Conservation (phyloP, 176 grass and related monocot species). For the Eragrostis nindensis region DNA sequence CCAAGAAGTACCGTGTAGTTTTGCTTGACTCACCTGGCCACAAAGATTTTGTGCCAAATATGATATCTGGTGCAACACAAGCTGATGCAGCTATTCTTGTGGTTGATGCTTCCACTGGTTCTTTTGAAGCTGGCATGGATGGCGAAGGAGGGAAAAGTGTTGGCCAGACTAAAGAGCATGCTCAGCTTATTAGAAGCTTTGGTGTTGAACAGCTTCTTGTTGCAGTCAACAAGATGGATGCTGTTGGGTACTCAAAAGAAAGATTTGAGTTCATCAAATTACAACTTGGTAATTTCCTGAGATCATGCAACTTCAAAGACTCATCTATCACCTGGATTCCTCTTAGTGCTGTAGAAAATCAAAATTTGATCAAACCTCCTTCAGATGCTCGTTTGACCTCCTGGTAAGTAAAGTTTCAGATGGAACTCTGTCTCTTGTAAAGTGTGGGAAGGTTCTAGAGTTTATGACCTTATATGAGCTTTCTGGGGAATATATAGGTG, state of each 20-base stretch:
- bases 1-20: conserved; percentile 85
- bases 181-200: conserved; percentile 91
- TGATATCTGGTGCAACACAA: conserved; percentile 98
- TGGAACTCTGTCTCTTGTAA: background rate
- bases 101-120: conserved; percentile 86
- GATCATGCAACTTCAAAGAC: conserved; percentile 81
- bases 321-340: conserved; percentile 85
- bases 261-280: conserved; percentile 87
- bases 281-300: conserved; percentile 76
- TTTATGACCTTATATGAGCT: background rate
- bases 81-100: conserved; percentile 98
- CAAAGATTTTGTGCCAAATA: conserved; percentile 98
- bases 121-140: conserved; percentile 97
- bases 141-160: conserved; percentile 71
- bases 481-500: background rate
- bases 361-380: conserved; percentile 77
- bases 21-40: conserved; percentile 94
- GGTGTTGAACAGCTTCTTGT: conserved; percentile 95
- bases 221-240: conserved; percentile 97
- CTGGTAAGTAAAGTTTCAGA: conserved; percentile 63
- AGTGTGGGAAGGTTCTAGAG: background rate
- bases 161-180: conserved; percentile 98
- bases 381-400: conserved; percentile 68
- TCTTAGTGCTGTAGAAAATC: conserved; percentile 84
- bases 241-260: conserved; percentile 79